phyloP scores from a whole-genome alignment of 208 protist genomes.

The Willaertia magna region DNA sequence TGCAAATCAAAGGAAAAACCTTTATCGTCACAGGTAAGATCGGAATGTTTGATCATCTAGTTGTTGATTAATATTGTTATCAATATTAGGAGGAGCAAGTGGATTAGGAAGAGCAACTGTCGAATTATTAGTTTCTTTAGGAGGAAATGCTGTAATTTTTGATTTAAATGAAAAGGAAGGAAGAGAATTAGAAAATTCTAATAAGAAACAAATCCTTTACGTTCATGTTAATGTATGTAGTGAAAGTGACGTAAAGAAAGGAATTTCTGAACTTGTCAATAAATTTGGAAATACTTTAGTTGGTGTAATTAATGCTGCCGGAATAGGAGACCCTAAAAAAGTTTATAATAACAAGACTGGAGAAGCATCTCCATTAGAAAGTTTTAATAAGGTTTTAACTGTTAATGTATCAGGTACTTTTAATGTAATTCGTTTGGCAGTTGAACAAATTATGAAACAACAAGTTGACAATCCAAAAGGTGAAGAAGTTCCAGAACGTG shows the following conservation, averaged over 20 bases:
- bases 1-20: neutral
- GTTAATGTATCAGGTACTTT: slow-evolving; percentile 2
- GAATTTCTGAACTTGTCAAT: neutral
- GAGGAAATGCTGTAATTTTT: neutral
- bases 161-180: neutral
- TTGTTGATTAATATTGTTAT: too few species aligned
- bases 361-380: neutral
- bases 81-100: neutral
- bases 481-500: slow-evolving; percentile 33
- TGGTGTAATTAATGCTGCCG: neutral
- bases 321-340: neutral
- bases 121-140: neutral
- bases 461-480: neutral
- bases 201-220: neutral
- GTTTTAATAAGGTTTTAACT: neutral
- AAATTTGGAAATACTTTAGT: neutral
- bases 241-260: neutral
- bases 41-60: neutral
- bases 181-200: neutral
- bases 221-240: neutral
- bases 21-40: slow-evolving; percentile 5
- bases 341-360: neutral
- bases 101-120: neutral
- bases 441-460: neutral
- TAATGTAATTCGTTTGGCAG: neutral